Conservation (phyloP, 1,284 basidiomycete genomes). For the Trametes hirsuta region DNA sequence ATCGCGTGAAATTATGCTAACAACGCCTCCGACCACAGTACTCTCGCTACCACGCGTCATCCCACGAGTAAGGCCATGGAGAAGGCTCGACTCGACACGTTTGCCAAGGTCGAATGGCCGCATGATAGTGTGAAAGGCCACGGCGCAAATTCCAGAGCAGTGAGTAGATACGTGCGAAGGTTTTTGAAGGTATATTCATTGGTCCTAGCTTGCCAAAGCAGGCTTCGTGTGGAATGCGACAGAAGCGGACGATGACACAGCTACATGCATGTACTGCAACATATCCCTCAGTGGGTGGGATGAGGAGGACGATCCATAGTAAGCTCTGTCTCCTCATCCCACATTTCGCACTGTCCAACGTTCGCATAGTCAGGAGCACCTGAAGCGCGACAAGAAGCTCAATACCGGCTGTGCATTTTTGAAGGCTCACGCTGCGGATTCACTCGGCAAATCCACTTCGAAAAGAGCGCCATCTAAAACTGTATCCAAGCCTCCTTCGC, state of each 20-base stretch:
- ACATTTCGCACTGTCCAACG: not conserved
- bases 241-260: slow-evolving; percentile 67
- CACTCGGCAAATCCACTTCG: slow-evolving; percentile 23
- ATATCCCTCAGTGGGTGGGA: slow-evolving; percentile 82
- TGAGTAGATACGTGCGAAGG: slow-evolving; percentile 32
- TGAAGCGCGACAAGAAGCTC: slow-evolving; percentile 54
- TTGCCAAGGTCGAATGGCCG: slow-evolving; percentile 68
- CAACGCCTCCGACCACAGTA: slow-evolving; percentile 30
- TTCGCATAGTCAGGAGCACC: slow-evolving; percentile 62
- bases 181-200: slow-evolving; percentile 1
- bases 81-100: slow-evolving; percentile 71
- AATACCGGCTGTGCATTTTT: slow-evolving; percentile 58
- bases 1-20: not conserved
- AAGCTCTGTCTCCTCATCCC: slow-evolving; percentile 34
- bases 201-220: slow-evolving; percentile 74
- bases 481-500: slow-evolving; percentile 22
- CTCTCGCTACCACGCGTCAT: slow-evolving; percentile 57
- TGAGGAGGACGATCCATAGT: slow-evolving; percentile 78
- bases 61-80: slow-evolving; percentile 72
- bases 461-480: slow-evolving; percentile 26
- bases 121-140: slow-evolving; percentile 69
- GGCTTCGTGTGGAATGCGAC: slow-evolving; percentile 81
- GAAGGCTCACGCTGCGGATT: slow-evolving; percentile 23
- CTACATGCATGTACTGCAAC: slow-evolving; percentile 78
- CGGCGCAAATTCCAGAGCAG: slow-evolving; percentile 71